Conservation (phyloP, 2,329 filamentous ascomycete species). For the Aurifilum marmelostoma region DNA sequence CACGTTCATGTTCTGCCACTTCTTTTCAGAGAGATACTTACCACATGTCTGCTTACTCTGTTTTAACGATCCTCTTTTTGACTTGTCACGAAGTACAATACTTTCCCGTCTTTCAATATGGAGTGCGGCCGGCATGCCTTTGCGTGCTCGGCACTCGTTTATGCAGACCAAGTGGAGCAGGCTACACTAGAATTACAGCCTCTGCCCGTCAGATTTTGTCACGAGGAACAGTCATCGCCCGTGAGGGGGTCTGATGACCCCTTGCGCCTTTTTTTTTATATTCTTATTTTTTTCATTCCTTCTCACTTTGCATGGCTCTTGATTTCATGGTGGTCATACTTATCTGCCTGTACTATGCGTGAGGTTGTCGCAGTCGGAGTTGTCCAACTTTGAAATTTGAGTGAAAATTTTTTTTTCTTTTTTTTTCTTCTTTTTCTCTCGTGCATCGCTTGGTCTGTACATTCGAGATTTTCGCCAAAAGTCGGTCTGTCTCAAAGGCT, state of each 20-base stretch:
- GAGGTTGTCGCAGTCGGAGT: conserved; percentile 5
- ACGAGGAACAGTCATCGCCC: neutral
- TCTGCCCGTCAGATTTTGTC: conserved; percentile 1
- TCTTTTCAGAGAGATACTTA: no score
- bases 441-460: no score
- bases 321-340: neutral
- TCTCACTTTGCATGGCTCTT: neutral
- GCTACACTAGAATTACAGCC: neutral
- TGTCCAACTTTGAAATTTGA: neutral
- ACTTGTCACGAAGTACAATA: neutral
- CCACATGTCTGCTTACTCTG: no score
- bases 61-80: no score
- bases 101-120: neutral
- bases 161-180: conserved; percentile 7
- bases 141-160: neutral
- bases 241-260: conserved; percentile 1
- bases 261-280: neutral
- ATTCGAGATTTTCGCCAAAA: no score
- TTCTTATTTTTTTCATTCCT: neutral
- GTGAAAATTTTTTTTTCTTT: no score
- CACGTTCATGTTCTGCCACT: no score
- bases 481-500: neutral
- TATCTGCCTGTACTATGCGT: neutral
- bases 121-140: neutral
- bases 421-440: no score